phyloP scores from a whole-genome alignment of 106 monocot genomes.

The Dendrobium huoshanense region DNA sequence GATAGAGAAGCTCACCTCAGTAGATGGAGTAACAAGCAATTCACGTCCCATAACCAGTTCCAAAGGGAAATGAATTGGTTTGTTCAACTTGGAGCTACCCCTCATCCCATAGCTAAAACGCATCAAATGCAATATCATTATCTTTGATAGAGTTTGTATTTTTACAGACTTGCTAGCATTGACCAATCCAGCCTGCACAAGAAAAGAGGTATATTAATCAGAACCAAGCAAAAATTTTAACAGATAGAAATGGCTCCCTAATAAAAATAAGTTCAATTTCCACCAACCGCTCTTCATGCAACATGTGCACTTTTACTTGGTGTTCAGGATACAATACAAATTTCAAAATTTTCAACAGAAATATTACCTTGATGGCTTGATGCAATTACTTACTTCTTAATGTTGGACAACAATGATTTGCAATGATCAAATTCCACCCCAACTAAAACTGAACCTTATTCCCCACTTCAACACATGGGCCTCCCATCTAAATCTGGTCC shows the following conservation, averaged over 20 bases:
- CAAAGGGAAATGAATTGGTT: slow-evolving; percentile 67
- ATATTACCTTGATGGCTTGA: background rate
- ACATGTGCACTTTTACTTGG: background rate
- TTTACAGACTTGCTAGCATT: slow-evolving; percentile 83
- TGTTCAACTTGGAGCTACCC: slow-evolving; percentile 79
- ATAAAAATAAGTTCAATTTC: background rate
- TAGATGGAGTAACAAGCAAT: slow-evolving; percentile 54
- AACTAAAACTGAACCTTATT: too few species aligned
- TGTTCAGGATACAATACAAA: background rate
- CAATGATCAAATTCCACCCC: too few species aligned
- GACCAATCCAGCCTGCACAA: slow-evolving; percentile 61
- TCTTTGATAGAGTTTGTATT: slow-evolving; percentile 73
- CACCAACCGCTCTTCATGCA: background rate
- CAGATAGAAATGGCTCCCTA: background rate
- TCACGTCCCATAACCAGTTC: slow-evolving; percentile 78
- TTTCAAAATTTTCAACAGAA: background rate
- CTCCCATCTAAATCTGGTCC: too few species aligned
- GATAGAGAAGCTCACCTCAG: slow-evolving; percentile 44
- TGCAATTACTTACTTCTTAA: too few species aligned
- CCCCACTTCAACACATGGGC: too few species aligned
- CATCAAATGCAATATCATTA: slow-evolving; percentile 94
- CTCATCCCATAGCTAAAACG: slow-evolving; percentile 86
- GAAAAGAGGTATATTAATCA: background rate
- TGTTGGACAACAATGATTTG: too few species aligned
- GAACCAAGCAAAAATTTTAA: background rate